Evolutionary conservation across 495 filamentous ascomycete genomes (phyloP), one percentile per base, ranked within the genome.

Genomic region (Lasiosphaeria hispida): DNA sequence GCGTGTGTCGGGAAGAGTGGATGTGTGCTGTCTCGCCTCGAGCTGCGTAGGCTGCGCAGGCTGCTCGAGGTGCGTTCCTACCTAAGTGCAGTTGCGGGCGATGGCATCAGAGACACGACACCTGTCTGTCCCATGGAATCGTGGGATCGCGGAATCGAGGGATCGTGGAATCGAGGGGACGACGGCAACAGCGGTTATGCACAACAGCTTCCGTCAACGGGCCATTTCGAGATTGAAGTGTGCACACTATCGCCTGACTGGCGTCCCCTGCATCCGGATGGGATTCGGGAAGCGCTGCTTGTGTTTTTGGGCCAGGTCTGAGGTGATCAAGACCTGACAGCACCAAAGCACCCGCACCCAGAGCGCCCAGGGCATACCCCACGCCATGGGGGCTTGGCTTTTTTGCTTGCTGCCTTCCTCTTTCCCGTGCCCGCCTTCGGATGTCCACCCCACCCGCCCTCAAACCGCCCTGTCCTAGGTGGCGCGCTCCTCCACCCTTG

Each of bases 101-200:
- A 35, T 34, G 47, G 47, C 7, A 18, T 43, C 55, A 48, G 55
- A 11, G 35, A 42, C 47, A 40, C 45, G 35, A 42, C 47, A 40
- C 45, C 48, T 49, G 55, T 30, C 23, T 30, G 23, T 52, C 19
- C 48, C 38, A 38, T 44, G 37, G 39, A 35, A 30, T 30, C 23
- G 23, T 30, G 23, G 23, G 23, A 30, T 30, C 23, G 23, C 23
- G 23, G 23, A 30, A 30, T 30, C 23, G 23, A 30, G 23, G 23
- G 5, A 30, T 30, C 23, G 23, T 30, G 23, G 23, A 56, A 43
- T 58, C 23, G 38, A 58, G 18, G 19, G 48, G 58, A 34, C 35
- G 17, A 55, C 50, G 50, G 58, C 58, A 60, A 36, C 18, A 9
- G 43, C 58, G 58, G 50, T 55, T 55, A 54, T 60, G 58, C 58